Conservation (phyloP, 768 basidiomycete species). For the Mycena rosella region DNA sequence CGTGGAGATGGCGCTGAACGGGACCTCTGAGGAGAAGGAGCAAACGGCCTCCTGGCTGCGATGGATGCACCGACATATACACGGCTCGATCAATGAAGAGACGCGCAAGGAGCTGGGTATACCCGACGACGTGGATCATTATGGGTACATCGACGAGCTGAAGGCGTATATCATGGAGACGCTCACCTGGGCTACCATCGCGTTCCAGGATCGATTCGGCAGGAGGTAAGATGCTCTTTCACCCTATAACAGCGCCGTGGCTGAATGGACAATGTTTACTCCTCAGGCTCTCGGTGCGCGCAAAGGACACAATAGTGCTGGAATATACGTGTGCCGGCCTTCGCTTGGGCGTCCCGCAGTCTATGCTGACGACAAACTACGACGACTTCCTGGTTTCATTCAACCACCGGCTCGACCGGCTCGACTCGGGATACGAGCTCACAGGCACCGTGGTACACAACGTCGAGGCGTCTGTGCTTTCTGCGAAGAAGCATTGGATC, state of each 20-base stretch:
- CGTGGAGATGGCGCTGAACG: constrained; percentile 34
- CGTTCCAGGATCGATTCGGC: constrained; percentile 32
- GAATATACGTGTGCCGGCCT: constrained; percentile 34
- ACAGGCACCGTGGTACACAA: constrained; percentile 25
- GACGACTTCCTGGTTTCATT: constrained; percentile 33
- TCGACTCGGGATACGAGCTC: constrained; percentile 28
- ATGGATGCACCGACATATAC: constrained; percentile 33
- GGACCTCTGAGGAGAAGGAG: constrained; percentile 35
- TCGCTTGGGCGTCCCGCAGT: constrained; percentile 31
- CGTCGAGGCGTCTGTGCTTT: constrained; percentile 27
- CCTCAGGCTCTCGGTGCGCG: constrained; percentile 29
- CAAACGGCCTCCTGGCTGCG: constrained; percentile 32
- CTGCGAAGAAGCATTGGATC: constrained; percentile 28
- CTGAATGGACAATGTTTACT: neutral
- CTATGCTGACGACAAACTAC: constrained; percentile 30
- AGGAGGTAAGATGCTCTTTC: constrained; percentile 7
- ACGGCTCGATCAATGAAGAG: constrained; percentile 28
- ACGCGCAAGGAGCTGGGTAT: constrained; percentile 30
- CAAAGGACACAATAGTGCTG: constrained; percentile 34
- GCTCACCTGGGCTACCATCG: constrained; percentile 31
- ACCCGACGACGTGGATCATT: constrained; percentile 26
- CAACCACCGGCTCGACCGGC: constrained; percentile 29
- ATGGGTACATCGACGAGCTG: constrained; percentile 30
- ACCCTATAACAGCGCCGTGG: too few relatives aligned
- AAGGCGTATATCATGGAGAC: constrained; percentile 36